These are phyloP conservation scores for Debaryomyces udenii DNA, from an alignment of 1,139 yeast genomes.

Conservation along the genomic window DNA sequence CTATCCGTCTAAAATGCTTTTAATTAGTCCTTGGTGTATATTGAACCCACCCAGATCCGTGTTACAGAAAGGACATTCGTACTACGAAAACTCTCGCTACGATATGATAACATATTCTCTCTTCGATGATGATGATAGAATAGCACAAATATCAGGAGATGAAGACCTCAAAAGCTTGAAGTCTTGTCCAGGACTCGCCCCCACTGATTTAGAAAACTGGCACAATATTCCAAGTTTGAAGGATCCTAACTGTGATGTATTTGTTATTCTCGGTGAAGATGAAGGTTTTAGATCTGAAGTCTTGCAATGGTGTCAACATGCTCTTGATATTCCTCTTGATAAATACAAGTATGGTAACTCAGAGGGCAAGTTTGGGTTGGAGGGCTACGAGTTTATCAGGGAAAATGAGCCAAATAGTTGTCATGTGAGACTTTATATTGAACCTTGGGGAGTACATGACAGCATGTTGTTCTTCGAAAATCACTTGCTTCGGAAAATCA, in stretches of 20 bases:
- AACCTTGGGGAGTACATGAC: constrained; percentile 52
- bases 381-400: constrained; percentile 22
- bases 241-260: constrained; percentile 28
- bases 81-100: constrained; percentile 32
- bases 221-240: constrained; percentile 34
- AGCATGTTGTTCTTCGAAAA: constrained; percentile 38
- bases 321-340: constrained; percentile 31
- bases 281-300: constrained; percentile 48
- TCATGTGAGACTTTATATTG: constrained; percentile 29
- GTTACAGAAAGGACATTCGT: constrained; percentile 35
- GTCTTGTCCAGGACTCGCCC: constrained; percentile 21
- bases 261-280: constrained; percentile 45
- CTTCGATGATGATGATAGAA: constrained; percentile 10
- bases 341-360: constrained; percentile 30
- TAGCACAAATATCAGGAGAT: constrained; percentile 16
- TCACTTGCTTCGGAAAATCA: constrained; percentile 15
- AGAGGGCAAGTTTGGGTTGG: constrained; percentile 22
- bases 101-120: constrained; percentile 33
- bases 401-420: constrained; percentile 17
- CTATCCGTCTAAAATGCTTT: constrained; percentile 35
- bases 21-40: constrained; percentile 45
- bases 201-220: constrained; percentile 35
- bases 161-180: constrained; percentile 12
- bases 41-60: constrained; percentile 18
- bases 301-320: constrained; percentile 38